phyloP scores from a whole-genome alignment of 106 monocot species.

The Dendrobium officinale region DNA sequence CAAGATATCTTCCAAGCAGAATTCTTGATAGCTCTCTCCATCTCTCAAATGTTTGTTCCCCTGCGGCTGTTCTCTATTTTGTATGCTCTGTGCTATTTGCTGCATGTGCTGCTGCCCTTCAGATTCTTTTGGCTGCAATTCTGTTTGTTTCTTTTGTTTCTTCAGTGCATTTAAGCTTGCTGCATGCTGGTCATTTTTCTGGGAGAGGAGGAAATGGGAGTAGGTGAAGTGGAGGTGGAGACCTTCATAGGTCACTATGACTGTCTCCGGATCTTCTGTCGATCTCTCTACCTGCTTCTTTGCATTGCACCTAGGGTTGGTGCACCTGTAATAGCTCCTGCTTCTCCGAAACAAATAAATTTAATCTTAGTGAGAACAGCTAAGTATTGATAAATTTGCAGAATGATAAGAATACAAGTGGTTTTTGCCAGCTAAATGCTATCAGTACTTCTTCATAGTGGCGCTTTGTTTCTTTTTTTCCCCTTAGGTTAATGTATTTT shows the following conservation, averaged over 20 bases:
- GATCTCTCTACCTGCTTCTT: conserved; percentile 93
- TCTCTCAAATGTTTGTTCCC: conserved; percentile 1
- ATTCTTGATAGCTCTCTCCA: neutral
- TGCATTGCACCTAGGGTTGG: conserved; percentile 84
- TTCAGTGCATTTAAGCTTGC: conserved; percentile 11
- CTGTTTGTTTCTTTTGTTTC: conserved; percentile 19
- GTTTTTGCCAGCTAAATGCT: neutral
- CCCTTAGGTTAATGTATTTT: too few species aligned
- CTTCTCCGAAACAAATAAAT: neutral
- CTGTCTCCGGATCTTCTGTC: conserved; percentile 62
- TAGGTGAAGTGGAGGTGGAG: conserved; percentile 88
- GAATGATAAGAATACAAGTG: neutral
- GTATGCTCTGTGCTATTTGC: too few species aligned
- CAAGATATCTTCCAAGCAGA: neutral
- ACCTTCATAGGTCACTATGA: conserved; percentile 77
- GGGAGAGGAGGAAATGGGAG: conserved; percentile 47
- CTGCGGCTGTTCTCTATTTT: neutral
- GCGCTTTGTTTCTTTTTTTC: too few species aligned
- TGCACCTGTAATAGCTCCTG: conserved; percentile 98
- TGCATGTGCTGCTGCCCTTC: neutral
- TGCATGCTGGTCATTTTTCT: conserved; percentile 2
- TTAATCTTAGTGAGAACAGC: neutral
- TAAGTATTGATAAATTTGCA: neutral
- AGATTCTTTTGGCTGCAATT: neutral
- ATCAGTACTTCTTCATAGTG: neutral